A percentile compares a stretch with the other conserved stretches of the same genome.
phyloP scores from a whole-genome alignment of 345 rosid species.

The Sonneratia caseolaris region DNA sequence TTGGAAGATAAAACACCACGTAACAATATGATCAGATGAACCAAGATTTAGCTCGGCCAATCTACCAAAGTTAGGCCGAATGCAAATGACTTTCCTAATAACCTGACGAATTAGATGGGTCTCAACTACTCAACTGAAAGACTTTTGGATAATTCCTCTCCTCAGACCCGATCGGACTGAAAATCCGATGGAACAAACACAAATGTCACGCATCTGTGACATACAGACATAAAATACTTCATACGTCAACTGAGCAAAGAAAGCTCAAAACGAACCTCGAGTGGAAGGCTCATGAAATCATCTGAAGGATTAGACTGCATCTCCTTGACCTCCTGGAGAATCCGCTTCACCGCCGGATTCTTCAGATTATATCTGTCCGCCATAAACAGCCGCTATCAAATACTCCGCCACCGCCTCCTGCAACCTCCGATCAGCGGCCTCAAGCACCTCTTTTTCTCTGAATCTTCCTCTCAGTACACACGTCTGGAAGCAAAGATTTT shows the following conservation, averaged over 20 bases:
- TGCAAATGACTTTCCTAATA: too few relatives aligned
- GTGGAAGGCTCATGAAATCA: slow-evolving; percentile 96
- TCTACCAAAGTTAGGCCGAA: background rate
- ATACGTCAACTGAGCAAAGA: background rate
- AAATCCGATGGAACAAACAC: too few relatives aligned
- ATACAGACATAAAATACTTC: background rate
- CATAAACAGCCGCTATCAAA: slow-evolving; percentile 12
- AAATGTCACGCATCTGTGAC: too few relatives aligned
- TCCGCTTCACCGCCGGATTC: slow-evolving; percentile 96
- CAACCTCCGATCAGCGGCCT: slow-evolving; percentile 1
- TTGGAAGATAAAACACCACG: background rate
- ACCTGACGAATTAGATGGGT: background rate
- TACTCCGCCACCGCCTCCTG: slow-evolving; percentile 1
- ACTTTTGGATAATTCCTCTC: background rate
- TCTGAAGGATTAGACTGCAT: slow-evolving; percentile 97
- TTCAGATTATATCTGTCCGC: slow-evolving; percentile 77
- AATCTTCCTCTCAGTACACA: background rate
- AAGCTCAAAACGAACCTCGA: slow-evolving; percentile 47
- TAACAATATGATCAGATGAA: background rate
- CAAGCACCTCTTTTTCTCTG: background rate
- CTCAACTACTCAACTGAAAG: background rate
- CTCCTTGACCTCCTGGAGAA: slow-evolving; percentile 95
- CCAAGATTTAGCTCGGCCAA: background rate
- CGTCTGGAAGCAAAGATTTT: background rate
- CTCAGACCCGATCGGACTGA: background rate